Base-by-base conservation (phyloP, 257 asterid genomes). In the Gentiana dahurica region DNA sequence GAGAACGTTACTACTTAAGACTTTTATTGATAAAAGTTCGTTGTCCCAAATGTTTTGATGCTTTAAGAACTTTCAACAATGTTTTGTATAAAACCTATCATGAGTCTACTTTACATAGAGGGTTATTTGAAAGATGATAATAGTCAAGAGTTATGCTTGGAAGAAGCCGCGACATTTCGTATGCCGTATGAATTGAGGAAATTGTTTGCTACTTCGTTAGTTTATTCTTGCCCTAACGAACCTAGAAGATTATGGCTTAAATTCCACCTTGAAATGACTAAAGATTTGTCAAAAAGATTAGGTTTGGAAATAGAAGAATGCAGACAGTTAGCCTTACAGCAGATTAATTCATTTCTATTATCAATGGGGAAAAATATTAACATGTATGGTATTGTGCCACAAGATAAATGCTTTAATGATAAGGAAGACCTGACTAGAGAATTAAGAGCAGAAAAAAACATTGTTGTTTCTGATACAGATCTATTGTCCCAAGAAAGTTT, bases 171-270 rank as follows among this genome's bases (percentile, higher is more conserved):
- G 7, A 49, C 6, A 11, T 37, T n/a, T 61, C 2, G 12, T 35
- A 61, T 61, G 41, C 35, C 65, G 15, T 61, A 24, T 49, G 34
- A 11, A 12, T 61, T 61, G 51, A 15, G 34, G 1, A 55, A 12
- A 9, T 45, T 58, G 7, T 58, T 57, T 43, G 62, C 62, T 1
- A 43, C 43, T 12, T 5, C 45, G 1, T 33, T 58, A 6, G 53
- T 43, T 24, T 45, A 58, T 39, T 58, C 15, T 34, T 41, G 34
- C 10, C 51, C 65, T 5, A 15, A 15, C 3, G 34, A 60, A 36
- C 65, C 51, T 2, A 51, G 4, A 36, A 8, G 4, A 1, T 35
- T 48, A 3, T 37, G 56, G 56, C n/a, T n/a, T n/a, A n/a, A n/a
- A n/a, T n/a, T n/a, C n/a, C n/a, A n/a, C n/a, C n/a, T n/a, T n/a